phyloP scores from a whole-genome alignment of 495 filamentous ascomycete genomes.

The Hypoxylon crocopeplum region DNA sequence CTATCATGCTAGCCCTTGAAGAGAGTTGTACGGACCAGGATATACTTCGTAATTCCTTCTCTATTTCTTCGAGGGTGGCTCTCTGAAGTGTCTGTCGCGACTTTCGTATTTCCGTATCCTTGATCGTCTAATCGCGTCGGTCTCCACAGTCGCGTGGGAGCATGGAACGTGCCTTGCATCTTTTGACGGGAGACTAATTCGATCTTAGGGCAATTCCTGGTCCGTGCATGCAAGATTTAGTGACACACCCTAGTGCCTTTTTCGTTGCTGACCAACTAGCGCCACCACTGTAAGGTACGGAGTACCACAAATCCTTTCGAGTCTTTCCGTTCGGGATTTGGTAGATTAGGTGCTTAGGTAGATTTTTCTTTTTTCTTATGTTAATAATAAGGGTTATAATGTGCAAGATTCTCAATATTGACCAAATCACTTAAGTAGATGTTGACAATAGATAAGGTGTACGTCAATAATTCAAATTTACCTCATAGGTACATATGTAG shows the following conservation, averaged over 20 bases:
- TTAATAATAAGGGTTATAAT: too few relatives aligned
- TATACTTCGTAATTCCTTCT: background rate
- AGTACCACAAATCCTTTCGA: slow-evolving; percentile 2
- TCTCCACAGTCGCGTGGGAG: slow-evolving; percentile 36
- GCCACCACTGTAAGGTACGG: slow-evolving; percentile 25
- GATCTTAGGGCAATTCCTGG: slow-evolving; percentile 12
- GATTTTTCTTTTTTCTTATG: background rate
- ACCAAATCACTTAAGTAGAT: too few relatives aligned
- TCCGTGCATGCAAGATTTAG: slow-evolving; percentile 25
- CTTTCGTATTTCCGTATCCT: slow-evolving; percentile 8
- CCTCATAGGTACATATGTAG: too few relatives aligned
- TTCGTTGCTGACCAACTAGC: slow-evolving; percentile 1
- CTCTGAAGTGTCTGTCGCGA: background rate
- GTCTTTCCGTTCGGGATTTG: background rate
- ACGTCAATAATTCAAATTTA: too few relatives aligned
- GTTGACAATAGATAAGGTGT: too few relatives aligned
- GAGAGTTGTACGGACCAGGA: background rate
- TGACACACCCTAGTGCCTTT: slow-evolving; percentile 13
- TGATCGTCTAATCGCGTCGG: slow-evolving; percentile 25
- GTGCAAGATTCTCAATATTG: too few relatives aligned
- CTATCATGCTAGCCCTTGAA: too few relatives aligned
- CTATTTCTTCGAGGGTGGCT: too few relatives aligned
- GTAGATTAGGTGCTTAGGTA: background rate
- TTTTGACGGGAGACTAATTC: slow-evolving; percentile 15
- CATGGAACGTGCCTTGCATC: slow-evolving; percentile 32